These are phyloP conservation scores for Apiotrichum domesticum DNA, from an alignment of 1,284 basidiomycete species.

Conservation along the genomic window DNA sequence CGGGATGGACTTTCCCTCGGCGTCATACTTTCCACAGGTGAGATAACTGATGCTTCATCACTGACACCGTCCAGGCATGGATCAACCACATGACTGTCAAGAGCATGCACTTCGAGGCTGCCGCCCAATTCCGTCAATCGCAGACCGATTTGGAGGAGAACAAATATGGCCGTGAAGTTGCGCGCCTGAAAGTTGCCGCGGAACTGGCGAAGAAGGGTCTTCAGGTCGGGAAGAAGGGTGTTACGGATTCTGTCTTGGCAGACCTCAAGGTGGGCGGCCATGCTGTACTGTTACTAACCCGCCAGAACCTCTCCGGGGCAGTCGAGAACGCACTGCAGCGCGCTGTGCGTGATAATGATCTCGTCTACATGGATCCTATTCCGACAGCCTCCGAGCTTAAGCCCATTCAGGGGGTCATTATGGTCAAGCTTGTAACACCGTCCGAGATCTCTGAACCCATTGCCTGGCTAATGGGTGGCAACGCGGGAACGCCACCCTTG, in stretches of 20 bases:
- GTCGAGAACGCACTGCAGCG: constrained; percentile 53
- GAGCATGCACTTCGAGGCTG: constrained; percentile 77
- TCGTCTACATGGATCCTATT: constrained; percentile 89
- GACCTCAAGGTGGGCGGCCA: constrained; percentile 63
- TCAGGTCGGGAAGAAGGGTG: constrained; percentile 62
- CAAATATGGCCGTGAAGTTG: constrained; percentile 77
- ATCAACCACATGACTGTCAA: constrained; percentile 77
- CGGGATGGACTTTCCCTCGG: constrained; percentile 49
- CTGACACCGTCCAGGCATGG: constrained; percentile 58
- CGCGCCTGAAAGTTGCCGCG: constrained; percentile 64
- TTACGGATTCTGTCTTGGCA: constrained; percentile 59
- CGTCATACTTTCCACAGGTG: constrained; percentile 43
- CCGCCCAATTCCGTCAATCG: constrained; percentile 82
- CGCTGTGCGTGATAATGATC: constrained; percentile 86
- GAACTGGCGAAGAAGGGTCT: constrained; percentile 65
- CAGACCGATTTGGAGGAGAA: constrained; percentile 83
- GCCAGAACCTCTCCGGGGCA: constrained; percentile 64
- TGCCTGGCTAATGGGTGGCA: constrained; percentile 48
- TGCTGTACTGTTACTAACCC: constrained; percentile 7
- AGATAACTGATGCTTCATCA: constrained; percentile 2
- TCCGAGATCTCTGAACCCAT: constrained; percentile 59
- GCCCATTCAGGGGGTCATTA: constrained; percentile 59
- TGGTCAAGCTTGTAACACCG: constrained; percentile 63
- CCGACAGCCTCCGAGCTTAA: constrained; percentile 67
- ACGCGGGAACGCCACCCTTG: constrained; percentile 55